A percentile compares a stretch with the other conserved stretches of the same genome.
These are phyloP conservation scores for Scytalidium lignicola DNA, from an alignment of 2,329 filamentous ascomycete species.

Conservation along the genomic window DNA sequence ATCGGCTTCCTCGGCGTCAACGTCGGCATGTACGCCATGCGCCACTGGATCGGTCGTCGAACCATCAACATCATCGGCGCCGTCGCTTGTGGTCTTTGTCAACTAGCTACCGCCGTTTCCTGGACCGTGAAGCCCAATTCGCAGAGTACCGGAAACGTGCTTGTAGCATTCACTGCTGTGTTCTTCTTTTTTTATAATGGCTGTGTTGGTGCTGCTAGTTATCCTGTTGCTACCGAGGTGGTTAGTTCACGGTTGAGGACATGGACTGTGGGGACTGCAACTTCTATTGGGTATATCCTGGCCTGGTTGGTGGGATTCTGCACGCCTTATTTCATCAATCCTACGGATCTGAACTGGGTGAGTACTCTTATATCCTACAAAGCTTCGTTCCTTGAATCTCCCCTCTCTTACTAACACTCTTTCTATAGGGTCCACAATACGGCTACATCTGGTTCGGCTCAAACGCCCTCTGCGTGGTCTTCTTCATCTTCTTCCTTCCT, in stretches of 20 bases:
- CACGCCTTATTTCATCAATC: conserved; percentile 32
- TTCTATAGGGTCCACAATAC: conserved; percentile 29
- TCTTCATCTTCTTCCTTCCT: conserved; percentile 33
- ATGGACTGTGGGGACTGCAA: conserved; percentile 39
- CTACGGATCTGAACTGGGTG: conserved; percentile 29
- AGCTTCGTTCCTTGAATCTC: conserved; percentile 8
- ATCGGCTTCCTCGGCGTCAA: conserved; percentile 30
- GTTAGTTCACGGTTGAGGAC: conserved; percentile 39
- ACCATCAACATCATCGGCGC: conserved; percentile 27
- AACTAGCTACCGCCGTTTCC: conserved; percentile 28
- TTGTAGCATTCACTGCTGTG: conserved; percentile 28
- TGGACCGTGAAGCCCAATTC: conserved; percentile 26
- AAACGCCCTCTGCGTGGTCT: conserved; percentile 28
- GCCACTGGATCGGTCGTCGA: conserved; percentile 26
- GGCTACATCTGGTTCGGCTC: conserved; percentile 34
- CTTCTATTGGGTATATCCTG: conserved; percentile 32
- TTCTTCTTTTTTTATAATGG: conserved; percentile 31
- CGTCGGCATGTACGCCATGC: conserved; percentile 25
- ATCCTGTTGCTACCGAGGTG: conserved; percentile 12
- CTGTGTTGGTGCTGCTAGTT: conserved; percentile 21
- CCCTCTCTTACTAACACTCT: conserved; percentile 18
- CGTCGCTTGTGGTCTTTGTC: conserved; percentile 27
- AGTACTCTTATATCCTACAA: no score
- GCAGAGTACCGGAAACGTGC: conserved; percentile 19
- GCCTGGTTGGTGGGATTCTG: conserved; percentile 29